These are phyloP conservation scores for Vicia faba DNA, from an alignment of 306 rosid species.

Conservation along the genomic window DNA sequence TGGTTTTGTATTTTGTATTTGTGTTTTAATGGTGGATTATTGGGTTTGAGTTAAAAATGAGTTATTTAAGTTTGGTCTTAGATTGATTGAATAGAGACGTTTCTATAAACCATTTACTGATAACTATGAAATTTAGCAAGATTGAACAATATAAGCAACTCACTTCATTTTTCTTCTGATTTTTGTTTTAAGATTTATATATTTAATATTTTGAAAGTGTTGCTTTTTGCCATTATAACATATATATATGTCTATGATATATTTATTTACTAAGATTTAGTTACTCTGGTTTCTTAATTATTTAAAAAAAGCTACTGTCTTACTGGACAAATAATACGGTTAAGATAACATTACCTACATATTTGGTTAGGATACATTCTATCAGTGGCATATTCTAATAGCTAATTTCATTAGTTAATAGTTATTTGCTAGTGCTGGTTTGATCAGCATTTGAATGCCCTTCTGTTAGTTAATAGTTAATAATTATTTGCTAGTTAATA, in stretches of 20 bases:
- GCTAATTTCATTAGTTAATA: neutral
- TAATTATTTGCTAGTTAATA: too few relatives aligned
- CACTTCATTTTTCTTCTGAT: neutral
- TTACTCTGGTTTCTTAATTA: neutral
- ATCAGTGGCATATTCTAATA: slow-evolving; percentile 5
- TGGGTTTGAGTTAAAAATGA: slow-evolving; percentile 17
- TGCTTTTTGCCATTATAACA: slow-evolving; percentile 7
- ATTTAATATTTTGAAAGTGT: neutral
- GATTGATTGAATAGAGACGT: slow-evolving; percentile 20
- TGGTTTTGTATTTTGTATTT: neutral
- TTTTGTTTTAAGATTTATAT: neutral
- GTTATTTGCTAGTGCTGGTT: slow-evolving; percentile 20
- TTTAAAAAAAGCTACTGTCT: neutral
- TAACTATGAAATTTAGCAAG: slow-evolving; percentile 10
- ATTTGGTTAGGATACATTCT: slow-evolving; percentile 10
- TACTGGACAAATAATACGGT: neutral
- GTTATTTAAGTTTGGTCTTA: slow-evolving; percentile 7
- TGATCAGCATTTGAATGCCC: neutral
- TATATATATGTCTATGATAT: neutral
- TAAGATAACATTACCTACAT: neutral
- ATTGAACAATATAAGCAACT: neutral
- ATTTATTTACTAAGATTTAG: neutral
- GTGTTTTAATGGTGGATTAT: slow-evolving; percentile 7
- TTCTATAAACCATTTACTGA: neutral
- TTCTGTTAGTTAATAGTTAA: too few relatives aligned